Evolutionary conservation across 306 rosid species (phyloP), one percentile per base, ranked within the genome.

Genomic region (Malus fusca): DNA sequence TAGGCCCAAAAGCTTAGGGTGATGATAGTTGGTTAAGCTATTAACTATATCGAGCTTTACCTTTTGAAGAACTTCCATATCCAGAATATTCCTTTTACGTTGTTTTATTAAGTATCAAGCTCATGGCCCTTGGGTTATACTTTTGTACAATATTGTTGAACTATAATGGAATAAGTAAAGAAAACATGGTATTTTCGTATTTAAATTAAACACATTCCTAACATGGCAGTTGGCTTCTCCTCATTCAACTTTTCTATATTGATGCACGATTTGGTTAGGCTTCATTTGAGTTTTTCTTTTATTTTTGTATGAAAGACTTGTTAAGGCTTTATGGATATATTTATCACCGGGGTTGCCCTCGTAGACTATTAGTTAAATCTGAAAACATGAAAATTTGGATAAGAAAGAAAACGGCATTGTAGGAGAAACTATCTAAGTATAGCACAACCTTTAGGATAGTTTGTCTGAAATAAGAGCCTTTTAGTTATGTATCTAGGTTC

Each of bases 11-110:
- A 18, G 55, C 18, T 48, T 51, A 68, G 74, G 68, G 63, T 52
- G 67, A 40, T 58, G 52, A 58, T 66, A 77, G 66, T 35, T 69
- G 35, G 80, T 71, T 75, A 40, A 66, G 42, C 10, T 37, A 37
- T 37, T 37, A 7, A 56, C 62, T 79, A 25, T 64, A 66, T 51
- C 63, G 65, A 65, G 46, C 43, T 51, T 65, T 33, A 4, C 28
- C 33, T 66, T 48, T 72, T 43, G 48, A 28, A 48, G 14, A 31
- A 68, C 66, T 53, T 72, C 69, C 68, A 53, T 77, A 52, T 61
- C 44, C 52, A 22, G 55, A 66, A 33, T 52, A 48, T 31, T 72
- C 73, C 48, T 72, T 71, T 68, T 69, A 19, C 14, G 33, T 22
- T 43, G 18, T 68, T 48, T 66, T 58, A 9, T 55, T 33, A 25